Percentiles rank a stretch among this genome's conserved stretches.
These are phyloP conservation scores for Talaromyces sp. DNA, from an alignment of 2,329 filamentous ascomycete species.

Conservation along the genomic window DNA sequence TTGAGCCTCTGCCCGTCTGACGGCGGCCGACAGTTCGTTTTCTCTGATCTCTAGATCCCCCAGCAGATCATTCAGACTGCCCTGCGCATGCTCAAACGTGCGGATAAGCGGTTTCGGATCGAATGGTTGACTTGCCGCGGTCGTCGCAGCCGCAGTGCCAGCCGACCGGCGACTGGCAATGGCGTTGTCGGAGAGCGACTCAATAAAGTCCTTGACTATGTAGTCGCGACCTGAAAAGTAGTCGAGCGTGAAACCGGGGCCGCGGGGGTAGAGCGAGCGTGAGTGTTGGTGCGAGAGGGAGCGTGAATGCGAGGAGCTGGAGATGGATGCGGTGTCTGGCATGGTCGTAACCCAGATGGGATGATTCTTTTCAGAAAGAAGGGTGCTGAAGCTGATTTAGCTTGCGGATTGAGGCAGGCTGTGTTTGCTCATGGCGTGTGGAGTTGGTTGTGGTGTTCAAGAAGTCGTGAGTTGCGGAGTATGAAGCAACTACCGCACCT, in stretches of 20 bases:
- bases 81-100: slow-evolving; percentile 73
- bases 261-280: slow-evolving; percentile 69
- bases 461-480: background rate
- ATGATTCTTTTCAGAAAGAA: background rate
- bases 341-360: slow-evolving; percentile 28
- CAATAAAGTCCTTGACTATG: slow-evolving; percentile 96
- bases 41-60: slow-evolving; percentile 87
- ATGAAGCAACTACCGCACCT: background rate
- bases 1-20: slow-evolving; percentile 84
- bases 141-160: slow-evolving; percentile 28
- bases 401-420: background rate
- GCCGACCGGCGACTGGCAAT: slow-evolving; percentile 74
- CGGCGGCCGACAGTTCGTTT: slow-evolving; percentile 84
- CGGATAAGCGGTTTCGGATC: slow-evolving; percentile 96
- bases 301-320: slow-evolving; percentile 25
- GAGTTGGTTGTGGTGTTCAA: background rate
- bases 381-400: background rate
- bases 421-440: background rate
- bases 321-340: slow-evolving; percentile 35
- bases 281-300: slow-evolving; percentile 46
- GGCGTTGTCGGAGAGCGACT: slow-evolving; percentile 81
- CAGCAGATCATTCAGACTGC: slow-evolving; percentile 49
- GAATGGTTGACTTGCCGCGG: slow-evolving; percentile 55
- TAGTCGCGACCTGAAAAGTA: slow-evolving; percentile 89
- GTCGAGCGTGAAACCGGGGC: slow-evolving; percentile 79